These are phyloP conservation scores for Juncus inflexus DNA, from an alignment of 176 grass and related monocot species.

Conservation along the genomic window DNA sequence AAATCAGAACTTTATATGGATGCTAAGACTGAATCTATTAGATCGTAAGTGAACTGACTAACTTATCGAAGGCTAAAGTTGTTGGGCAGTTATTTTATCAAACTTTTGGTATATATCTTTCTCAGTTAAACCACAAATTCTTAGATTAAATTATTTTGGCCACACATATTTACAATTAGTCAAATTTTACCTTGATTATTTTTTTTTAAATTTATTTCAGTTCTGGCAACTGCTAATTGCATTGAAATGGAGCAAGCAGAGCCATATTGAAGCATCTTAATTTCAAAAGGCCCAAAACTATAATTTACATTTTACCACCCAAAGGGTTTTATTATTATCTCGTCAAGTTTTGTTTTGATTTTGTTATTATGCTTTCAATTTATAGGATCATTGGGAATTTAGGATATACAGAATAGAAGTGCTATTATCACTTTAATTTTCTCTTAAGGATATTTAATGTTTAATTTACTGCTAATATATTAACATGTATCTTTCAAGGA, in stretches of 20 bases:
- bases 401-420: too few relatives aligned
- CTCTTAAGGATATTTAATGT: too few relatives aligned
- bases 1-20: slow-evolving; percentile 24
- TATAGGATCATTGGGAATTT: too few relatives aligned
- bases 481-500: too few relatives aligned
- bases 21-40: slow-evolving; percentile 56
- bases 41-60: slow-evolving; percentile 53
- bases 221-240: slow-evolving; percentile 56
- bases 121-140: too few relatives aligned
- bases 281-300: slow-evolving; percentile 74
- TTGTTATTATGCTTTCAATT: too few relatives aligned
- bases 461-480: too few relatives aligned
- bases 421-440: too few relatives aligned
- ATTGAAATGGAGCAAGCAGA: slow-evolving; percentile 53
- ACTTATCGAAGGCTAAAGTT: slow-evolving; percentile 48
- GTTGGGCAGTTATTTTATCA: slow-evolving; percentile 86
- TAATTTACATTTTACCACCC: slow-evolving; percentile 14
- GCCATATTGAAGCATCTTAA: slow-evolving; percentile 60
- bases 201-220: slow-evolving; percentile 29
- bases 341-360: background rate
- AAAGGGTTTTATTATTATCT: background rate
- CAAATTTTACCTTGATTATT: background rate
- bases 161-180: background rate
- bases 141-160: background rate
- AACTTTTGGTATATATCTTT: slow-evolving; percentile 47